Base-by-base conservation (phyloP, 805 yeast genomes). In the Candida alai region DNA sequence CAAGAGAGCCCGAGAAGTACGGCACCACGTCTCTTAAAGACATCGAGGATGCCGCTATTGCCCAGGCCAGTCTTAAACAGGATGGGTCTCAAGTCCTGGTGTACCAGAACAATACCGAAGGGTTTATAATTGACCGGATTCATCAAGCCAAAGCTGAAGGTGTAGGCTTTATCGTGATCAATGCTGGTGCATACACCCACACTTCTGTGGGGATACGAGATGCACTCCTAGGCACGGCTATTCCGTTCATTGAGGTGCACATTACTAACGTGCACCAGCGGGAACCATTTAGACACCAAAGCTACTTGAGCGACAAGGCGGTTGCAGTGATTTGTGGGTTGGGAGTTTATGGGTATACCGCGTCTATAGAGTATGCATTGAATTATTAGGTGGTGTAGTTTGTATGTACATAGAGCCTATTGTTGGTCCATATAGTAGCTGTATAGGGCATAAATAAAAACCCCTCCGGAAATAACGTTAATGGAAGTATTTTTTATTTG, bases 141-240 rank as follows among this genome's bases (percentile, higher is more conserved):
- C 76, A 71, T 41, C 56, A 65, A 42, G 74, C 76, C 7, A 63
- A 58, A 43, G 39, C 39, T 13, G 66, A 70, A 24, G 68, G 65
- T 5, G 60, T 62, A 20, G 68, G 61, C 1, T 70, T 69, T 43
- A 65, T 71, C 28, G 59, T 71, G 24, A 69, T 71, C 32, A 71
- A 71, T 42, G 76, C 76, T 9, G 76, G 76, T 30, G 76, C 76
- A 7, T 70, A 67, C 45, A 71, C 76, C 2, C 76, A 71, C 41
- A 71, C 76, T 1, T 68, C 74, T 1, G 66, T 71, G 15, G 76
- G 71, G 1, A 57, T 71, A 9, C 61, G 76, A 37, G 76, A 71
- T 45, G 76, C 76, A 4, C 52, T 71, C 24, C 45, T 69, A 24
- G 71, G 69, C 26, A 71, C 71, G 4, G 66, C 64, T 16, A 70